phyloP scores from a whole-genome alignment of 257 asterid genomes.

The Nicotiana otophora region DNA sequence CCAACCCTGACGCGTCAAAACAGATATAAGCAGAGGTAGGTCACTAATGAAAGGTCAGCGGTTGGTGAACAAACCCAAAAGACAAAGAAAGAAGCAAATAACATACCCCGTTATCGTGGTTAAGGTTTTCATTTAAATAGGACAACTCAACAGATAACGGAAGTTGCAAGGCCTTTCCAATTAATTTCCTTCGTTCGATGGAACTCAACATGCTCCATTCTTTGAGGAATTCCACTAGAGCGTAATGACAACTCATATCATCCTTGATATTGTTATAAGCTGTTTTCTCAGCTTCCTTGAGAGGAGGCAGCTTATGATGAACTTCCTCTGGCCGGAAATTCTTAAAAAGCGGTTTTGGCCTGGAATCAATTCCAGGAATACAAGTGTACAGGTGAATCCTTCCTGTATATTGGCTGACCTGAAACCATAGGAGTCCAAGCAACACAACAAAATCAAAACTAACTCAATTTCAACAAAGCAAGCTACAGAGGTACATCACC shows the following conservation, averaged over 20 bases:
- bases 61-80: not conserved
- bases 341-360: constrained; percentile 81
- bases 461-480: not conserved
- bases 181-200: constrained; percentile 60
- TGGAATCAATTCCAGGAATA: constrained; percentile 57
- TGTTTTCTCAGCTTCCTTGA: constrained; percentile 30
- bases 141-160: constrained; percentile 76
- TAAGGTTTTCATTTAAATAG: constrained; percentile 64
- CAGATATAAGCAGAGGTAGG: not conserved
- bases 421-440: constrained; percentile 13
- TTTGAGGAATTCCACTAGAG: constrained; percentile 43
- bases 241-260: constrained; percentile 37
- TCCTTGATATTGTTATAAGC: constrained; percentile 36
- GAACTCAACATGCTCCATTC: constrained; percentile 88
- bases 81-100: not conserved
- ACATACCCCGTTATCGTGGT: constrained; percentile 73
- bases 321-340: constrained; percentile 80
- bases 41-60: not conserved
- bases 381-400: constrained; percentile 87
- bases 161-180: constrained; percentile 76
- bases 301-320: constrained; percentile 25
- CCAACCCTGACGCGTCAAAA: not conserved
- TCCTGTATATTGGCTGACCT: constrained; percentile 96
- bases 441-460: not conserved
- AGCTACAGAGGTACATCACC: not conserved